Evolutionary conservation across 164 flowering plant genomes (phyloP).

Genomic region (grape (Vitis vinifera)): ASM3070453v1 NC_081805.1:3289001-3289500

Average conservation of each 20-base stretch:
- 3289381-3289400: constrained; percentile 43
- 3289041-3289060: constrained; percentile 63
- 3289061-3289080: constrained; percentile 44
- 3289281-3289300: not conserved
- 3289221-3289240: too few relatives aligned
- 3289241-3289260: too few relatives aligned
- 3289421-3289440: not conserved
- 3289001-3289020: not conserved
- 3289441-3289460: not conserved
- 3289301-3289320: constrained; percentile 79
- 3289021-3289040: constrained; percentile 66
- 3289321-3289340: constrained; percentile 75
- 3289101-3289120: not conserved
- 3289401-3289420: not conserved
- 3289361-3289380: constrained; percentile 60
- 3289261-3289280: too few relatives aligned
- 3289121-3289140: not conserved
- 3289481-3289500: constrained; percentile 67
- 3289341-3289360: constrained; percentile 78
- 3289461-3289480: constrained; percentile 54
- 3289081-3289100: constrained; percentile 81
- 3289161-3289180: not conserved
- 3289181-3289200: too few relatives aligned
- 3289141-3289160: not conserved
- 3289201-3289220: too few relatives aligned